Evolutionary conservation across 2,329 filamentous ascomycete species (phyloP).

Genomic region (Ophiocordyceps australis): DNA sequence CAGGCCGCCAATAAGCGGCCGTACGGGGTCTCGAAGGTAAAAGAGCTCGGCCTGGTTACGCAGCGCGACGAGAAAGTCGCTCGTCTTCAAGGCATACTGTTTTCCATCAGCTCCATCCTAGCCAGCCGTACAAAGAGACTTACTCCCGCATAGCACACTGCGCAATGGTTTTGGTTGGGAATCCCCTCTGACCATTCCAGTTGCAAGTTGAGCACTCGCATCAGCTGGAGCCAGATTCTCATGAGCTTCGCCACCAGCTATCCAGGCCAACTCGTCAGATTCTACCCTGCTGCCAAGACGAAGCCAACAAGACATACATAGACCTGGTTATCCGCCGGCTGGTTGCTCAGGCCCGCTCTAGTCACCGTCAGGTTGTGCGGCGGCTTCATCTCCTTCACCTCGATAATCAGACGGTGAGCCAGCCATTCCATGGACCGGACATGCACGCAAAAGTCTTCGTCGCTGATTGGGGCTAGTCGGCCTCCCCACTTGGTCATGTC

Average conservation of each 20-base stretch:
- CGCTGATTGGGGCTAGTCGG: neutral
- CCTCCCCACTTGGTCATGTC: neutral
- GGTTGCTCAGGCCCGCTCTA: no score
- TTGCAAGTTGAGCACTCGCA: neutral
- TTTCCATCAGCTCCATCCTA: neutral
- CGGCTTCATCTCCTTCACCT: neutral
- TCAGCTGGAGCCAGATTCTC: neutral
- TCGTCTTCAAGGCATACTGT: neutral
- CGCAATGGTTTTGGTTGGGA: neutral
- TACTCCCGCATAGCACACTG: slow-evolving; percentile 1
- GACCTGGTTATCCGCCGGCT: no score
- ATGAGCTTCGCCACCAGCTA: neutral
- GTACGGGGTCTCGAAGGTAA: neutral
- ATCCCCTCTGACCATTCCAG: neutral
- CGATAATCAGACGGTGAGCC: neutral
- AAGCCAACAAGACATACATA: no score
- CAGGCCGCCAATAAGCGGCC: neutral
- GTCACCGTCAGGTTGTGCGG: neutral
- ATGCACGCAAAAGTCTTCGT: neutral
- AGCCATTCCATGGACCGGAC: neutral
- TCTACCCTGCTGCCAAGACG: no score
- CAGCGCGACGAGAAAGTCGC: neutral
- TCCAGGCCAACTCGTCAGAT: no score
- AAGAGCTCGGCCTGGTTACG: slow-evolving; percentile 5
- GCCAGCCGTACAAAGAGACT: neutral